These are phyloP conservation scores for Fusarium guadeloupense DNA, from an alignment of 2,329 filamentous ascomycete genomes.

Conservation along the genomic window DNA sequence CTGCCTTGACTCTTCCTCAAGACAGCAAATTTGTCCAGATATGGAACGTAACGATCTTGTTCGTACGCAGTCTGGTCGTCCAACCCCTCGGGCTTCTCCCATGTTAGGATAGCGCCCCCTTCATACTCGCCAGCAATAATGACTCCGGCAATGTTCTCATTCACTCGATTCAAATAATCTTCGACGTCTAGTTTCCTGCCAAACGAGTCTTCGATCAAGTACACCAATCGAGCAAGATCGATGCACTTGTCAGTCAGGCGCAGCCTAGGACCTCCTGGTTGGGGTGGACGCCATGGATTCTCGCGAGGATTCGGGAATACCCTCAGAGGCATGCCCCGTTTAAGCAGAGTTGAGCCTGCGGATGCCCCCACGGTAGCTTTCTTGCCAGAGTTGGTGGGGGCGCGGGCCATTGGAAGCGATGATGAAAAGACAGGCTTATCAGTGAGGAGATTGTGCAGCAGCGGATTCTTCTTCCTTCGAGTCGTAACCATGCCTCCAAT, in stretches of 20 bases:
- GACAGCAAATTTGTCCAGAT: conserved; percentile 97
- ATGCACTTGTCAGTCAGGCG: conserved; percentile 82
- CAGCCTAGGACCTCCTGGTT: conserved; percentile 67
- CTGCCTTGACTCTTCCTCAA: conserved; percentile 87
- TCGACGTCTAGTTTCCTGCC: conserved; percentile 82
- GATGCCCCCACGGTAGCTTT: conserved; percentile 27
- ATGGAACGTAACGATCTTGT: conserved; percentile 79
- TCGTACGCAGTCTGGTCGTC: conserved; percentile 63
- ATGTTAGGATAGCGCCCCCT: conserved; percentile 92
- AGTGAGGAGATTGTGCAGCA: conserved; percentile 95
- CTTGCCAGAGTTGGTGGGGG: conserved; percentile 51
- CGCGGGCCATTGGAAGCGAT: conserved; percentile 79
- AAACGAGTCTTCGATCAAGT: conserved; percentile 95
- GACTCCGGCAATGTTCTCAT: conserved; percentile 83
- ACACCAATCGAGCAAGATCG: conserved; percentile 81
- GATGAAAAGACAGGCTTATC: conserved; percentile 94
- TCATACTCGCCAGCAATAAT: conserved; percentile 98
- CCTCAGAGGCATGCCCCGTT: conserved; percentile 88
- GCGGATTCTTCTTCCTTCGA: conserved; percentile 73
- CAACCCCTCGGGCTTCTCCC: conserved; percentile 78
- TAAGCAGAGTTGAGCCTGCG: conserved; percentile 79
- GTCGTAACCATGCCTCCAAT: conserved; percentile 63
- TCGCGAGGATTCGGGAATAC: conserved; percentile 81
- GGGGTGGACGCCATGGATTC: conserved; percentile 73
- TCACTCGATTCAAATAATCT: conserved; percentile 84